Percentiles rank a stretch among this genome's conserved stretches.
These are phyloP conservation scores for Rhynchospora breviuscula DNA, from an alignment of 176 grass and related monocot species.

Conservation along the genomic window DNA sequence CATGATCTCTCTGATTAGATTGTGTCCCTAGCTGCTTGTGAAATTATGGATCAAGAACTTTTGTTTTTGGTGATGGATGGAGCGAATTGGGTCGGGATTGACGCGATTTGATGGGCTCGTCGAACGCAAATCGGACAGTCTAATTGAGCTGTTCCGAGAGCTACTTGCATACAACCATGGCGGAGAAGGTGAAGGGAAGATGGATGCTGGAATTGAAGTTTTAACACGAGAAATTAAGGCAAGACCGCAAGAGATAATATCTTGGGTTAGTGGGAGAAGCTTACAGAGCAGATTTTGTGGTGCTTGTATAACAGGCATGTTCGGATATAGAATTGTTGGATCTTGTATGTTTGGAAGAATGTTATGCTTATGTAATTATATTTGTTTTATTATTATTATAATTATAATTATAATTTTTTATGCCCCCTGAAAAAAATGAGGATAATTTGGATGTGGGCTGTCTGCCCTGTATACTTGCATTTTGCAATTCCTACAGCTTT, in stretches of 20 bases:
- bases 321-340: background rate
- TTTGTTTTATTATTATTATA: no score
- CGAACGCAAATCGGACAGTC: background rate
- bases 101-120: background rate
- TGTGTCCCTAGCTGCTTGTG: background rate
- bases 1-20: constrained; percentile 50
- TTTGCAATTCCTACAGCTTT: background rate
- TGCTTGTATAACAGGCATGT: background rate
- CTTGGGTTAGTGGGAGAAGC: background rate
- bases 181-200: background rate
- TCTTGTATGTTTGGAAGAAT: no score
- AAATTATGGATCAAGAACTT: background rate
- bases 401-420: no score
- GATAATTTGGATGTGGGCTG: background rate
- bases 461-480: background rate
- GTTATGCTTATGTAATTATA: no score
- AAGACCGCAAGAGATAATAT: background rate
- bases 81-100: background rate
- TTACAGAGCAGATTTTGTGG: background rate
- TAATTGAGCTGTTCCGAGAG: background rate
- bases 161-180: background rate
- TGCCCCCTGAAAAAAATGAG: background rate
- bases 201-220: background rate
- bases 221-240: background rate
- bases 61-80: background rate